A percentile compares a stretch with the other conserved stretches of the same genome.
Evolutionary conservation across 176 grass and related monocot species (phyloP).

Genomic region (Elymus sibiricus): DNA sequence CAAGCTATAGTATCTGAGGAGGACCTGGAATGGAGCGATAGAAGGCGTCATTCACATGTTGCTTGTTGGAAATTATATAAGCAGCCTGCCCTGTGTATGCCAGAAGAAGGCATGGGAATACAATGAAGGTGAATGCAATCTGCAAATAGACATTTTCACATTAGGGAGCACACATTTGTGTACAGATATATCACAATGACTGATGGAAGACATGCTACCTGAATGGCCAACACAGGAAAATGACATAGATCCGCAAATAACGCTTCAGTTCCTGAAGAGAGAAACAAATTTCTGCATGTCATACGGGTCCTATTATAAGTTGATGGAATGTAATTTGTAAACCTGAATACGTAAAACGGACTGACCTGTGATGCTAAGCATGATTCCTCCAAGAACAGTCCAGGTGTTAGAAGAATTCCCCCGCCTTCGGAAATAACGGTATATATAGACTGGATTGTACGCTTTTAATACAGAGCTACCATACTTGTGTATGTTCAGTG

Average conservation of each 20-base stretch:
- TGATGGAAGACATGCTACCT: constrained; percentile 46
- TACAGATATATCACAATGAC: background rate
- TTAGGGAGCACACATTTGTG: background rate
- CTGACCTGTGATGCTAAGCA: constrained; percentile 96
- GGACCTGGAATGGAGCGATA: constrained; percentile 98
- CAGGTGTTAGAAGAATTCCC: constrained; percentile 53
- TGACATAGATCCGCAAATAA: constrained; percentile 97
- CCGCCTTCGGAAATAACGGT: constrained; percentile 54
- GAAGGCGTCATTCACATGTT: constrained; percentile 75
- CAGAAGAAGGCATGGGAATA: constrained; percentile 97
- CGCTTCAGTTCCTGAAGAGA: constrained; percentile 86
- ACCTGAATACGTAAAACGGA: background rate
- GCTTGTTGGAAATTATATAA: constrained; percentile 67
- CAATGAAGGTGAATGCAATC: constrained; percentile 91
- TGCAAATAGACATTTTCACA: constrained; percentile 35
- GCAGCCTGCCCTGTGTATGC: constrained; percentile 94
- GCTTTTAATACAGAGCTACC: constrained; percentile 77
- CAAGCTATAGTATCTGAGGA: constrained; percentile 4
- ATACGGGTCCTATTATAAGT: background rate
- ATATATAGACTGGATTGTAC: constrained; percentile 82
- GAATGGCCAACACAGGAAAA: constrained; percentile 94
- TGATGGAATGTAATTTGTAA: background rate
- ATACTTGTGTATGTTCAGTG: constrained; percentile 84
- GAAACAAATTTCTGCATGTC: constrained; percentile 1
- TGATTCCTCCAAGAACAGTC: constrained; percentile 88